Evolutionary conservation across 2,329 filamentous ascomycete species (phyloP).

Genomic region (Exophiala spinifera): DNA sequence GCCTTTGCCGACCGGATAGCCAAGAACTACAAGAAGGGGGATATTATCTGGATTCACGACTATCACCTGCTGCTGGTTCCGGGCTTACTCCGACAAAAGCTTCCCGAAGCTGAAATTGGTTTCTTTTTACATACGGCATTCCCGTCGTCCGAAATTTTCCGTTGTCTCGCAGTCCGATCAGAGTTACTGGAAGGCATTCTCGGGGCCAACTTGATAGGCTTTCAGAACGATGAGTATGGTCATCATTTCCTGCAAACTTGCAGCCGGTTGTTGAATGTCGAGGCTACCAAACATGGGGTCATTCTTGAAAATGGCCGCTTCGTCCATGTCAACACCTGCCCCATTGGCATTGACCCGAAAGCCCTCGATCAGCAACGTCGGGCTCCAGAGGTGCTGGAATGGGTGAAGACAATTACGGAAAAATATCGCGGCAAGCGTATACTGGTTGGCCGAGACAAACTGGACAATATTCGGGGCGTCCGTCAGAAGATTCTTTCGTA

Average conservation of each 20-base stretch:
- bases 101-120: constrained; percentile 87
- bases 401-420: constrained; percentile 76
- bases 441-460: constrained; percentile 90
- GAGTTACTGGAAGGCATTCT: constrained; percentile 89
- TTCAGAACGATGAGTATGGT: constrained; percentile 90
- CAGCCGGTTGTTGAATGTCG: constrained; percentile 83
- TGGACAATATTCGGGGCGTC: constrained; percentile 88
- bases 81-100: constrained; percentile 79
- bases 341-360: constrained; percentile 87
- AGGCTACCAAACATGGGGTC: constrained; percentile 82
- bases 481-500: constrained; percentile 89
- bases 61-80: constrained; percentile 91
- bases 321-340: constrained; percentile 78
- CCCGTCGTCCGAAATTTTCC: constrained; percentile 92
- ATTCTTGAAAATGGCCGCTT: constrained; percentile 84
- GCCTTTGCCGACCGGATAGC: constrained; percentile 89
- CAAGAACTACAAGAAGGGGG: constrained; percentile 87
- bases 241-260: constrained; percentile 95
- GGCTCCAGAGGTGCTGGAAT: constrained; percentile 69
- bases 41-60: constrained; percentile 92
- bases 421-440: constrained; percentile 84
- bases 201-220: constrained; percentile 86
- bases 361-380: constrained; percentile 69
- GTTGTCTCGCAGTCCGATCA: constrained; percentile 81
- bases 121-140: constrained; percentile 96